Evolutionary conservation across 208 protist genomes (phyloP).

Genomic region (Crithidia acanthocephali): DNA sequence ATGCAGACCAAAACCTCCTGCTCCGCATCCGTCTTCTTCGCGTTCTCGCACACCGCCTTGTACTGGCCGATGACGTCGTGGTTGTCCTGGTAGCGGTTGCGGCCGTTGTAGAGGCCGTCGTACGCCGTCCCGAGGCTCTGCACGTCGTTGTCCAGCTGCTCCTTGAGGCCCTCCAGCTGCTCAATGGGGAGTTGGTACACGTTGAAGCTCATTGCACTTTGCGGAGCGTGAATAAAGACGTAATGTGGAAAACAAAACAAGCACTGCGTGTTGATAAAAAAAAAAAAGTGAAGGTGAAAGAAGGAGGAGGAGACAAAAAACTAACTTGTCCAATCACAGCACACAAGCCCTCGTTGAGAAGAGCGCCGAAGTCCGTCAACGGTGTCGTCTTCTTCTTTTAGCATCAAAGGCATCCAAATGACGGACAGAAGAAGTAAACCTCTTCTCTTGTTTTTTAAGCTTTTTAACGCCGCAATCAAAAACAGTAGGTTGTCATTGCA

Average conservation of each 20-base stretch:
- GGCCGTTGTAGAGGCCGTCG: conserved; percentile 80
- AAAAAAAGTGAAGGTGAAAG: background rate
- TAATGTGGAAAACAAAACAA: background rate
- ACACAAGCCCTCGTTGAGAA: too few relatives aligned
- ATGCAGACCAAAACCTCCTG: conserved; percentile 84
- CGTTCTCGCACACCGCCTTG: conserved; percentile 53
- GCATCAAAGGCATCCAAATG: too few relatives aligned
- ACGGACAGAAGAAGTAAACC: too few relatives aligned
- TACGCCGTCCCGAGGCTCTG: conserved; percentile 77
- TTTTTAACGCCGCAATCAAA: too few relatives aligned
- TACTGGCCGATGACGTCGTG: conserved; percentile 77
- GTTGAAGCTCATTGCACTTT: conserved; percentile 42
- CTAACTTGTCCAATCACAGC: too few relatives aligned
- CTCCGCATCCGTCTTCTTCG: conserved; percentile 31
- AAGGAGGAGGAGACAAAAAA: background rate
- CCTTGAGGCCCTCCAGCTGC: conserved; percentile 88
- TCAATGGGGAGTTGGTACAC: conserved; percentile 80
- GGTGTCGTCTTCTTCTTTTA: too few relatives aligned
- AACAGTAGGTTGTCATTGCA: too few relatives aligned
- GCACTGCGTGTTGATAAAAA: background rate
- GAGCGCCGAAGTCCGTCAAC: too few relatives aligned
- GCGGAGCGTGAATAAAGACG: too few relatives aligned
- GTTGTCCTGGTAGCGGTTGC: conserved; percentile 78
- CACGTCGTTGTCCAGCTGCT: conserved; percentile 87
- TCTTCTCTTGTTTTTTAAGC: too few relatives aligned